Percentiles rank a stretch among this genome's conserved stretches.
Conservation (phyloP, 1,284 basidiomycete species). For the Thecaphora thlaspeos region DNA sequence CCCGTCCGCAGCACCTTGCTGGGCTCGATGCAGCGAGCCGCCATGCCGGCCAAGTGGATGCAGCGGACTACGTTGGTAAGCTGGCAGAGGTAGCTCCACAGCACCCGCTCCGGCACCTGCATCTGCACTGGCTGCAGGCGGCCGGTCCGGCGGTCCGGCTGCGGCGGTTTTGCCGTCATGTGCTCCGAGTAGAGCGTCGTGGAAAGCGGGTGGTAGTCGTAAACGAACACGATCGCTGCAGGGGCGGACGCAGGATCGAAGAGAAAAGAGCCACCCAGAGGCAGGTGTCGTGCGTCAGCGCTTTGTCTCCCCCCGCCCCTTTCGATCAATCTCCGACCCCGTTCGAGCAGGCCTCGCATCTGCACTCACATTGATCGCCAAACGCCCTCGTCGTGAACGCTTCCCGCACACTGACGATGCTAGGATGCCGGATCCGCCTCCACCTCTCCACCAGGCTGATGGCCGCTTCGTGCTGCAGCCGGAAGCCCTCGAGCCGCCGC, state of each 20-base stretch:
- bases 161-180: constrained; percentile 60
- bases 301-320: too few species aligned
- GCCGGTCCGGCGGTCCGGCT: constrained; percentile 55
- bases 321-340: too few species aligned
- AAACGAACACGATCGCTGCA: constrained; percentile 77
- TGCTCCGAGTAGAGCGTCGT: constrained; percentile 76
- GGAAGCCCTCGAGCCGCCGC: constrained; percentile 83
- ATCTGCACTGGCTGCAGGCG: constrained; percentile 48
- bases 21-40: constrained; percentile 79
- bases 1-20: constrained; percentile 86
- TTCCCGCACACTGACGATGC: constrained; percentile 79
- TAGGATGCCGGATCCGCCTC: constrained; percentile 82
- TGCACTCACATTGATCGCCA: constrained; percentile 67
- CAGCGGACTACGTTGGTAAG: constrained; percentile 82
- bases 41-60: constrained; percentile 78
- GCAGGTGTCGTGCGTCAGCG: too few species aligned
- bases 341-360: too few species aligned
- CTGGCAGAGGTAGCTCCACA: constrained; percentile 94
- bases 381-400: constrained; percentile 95
- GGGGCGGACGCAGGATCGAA: too few species aligned
- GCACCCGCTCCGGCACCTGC: constrained; percentile 72
- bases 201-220: constrained; percentile 84
- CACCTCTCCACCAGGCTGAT: constrained; percentile 83
- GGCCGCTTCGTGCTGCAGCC: constrained; percentile 69
- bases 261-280: too few species aligned